Evolutionary conservation across 106 monocot species (phyloP), one percentile per base, ranked within the genome.

Genomic region (Allium sativum): DNA sequence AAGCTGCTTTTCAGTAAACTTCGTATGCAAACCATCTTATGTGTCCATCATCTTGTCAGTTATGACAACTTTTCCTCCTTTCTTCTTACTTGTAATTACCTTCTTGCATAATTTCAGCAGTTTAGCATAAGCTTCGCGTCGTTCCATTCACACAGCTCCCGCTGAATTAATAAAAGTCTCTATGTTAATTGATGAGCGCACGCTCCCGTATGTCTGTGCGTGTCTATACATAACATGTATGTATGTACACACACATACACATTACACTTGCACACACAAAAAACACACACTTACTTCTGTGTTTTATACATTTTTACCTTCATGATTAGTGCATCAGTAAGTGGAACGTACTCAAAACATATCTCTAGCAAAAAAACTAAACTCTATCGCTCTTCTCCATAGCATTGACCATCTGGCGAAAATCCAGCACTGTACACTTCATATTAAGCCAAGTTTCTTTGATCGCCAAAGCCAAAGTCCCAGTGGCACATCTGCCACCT

Each of bases 271-370:
- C n/a, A n/a, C n/a, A n/a, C n/a, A n/a, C n/a, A n/a, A n/a, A n/a
- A n/a, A n/a, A n/a, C n/a, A n/a, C n/a, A n/a, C n/a, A n/a, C n/a
- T n/a, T 50, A 15, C 3, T 11, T 50, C 4, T 15, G 48, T 11
- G 15, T 50, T 55, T 0, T 55, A 55, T 55, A 19, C 55, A 55
- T 55, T 55, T 2, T 50, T 55, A 81, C 80, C 75, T 81, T 81
- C 41, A 81, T 56, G 1, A 81, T 53, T 0, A 68, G 63, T 0
- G 65, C 66, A 14, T 75, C 63, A 10, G 76, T 72, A 0, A 45
- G 68, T 0, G 76, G 80, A 13, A 81, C 20, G 1, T 44, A n/a
- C 13, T 50, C 56, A n/a, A 47, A 80, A 80, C 75, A 75, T 76
- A 19, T 80, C 72, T 1, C 80, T 75, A 1, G 31, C 61, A n/a